Conservation (phyloP, 345 rosid species). For the Acer yangbiense region DNA sequence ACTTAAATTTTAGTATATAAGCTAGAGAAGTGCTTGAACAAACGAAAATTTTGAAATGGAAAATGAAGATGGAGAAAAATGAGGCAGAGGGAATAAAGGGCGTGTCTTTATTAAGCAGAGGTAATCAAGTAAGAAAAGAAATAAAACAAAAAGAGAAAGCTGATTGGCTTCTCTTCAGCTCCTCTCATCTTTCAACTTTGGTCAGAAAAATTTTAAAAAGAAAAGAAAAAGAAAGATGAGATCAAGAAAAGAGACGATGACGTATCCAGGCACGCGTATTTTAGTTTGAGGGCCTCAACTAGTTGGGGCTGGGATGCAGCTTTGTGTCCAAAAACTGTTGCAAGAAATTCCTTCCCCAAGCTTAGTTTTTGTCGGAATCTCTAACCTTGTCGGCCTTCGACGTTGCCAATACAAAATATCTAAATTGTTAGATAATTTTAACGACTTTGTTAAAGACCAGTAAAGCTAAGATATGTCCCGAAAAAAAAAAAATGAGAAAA, state of each 20-base stretch:
- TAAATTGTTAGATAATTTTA: too few species aligned
- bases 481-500: neutral
- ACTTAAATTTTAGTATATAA: too few species aligned
- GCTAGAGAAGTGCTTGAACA: too few species aligned
- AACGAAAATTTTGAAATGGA: neutral
- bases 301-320: conserved; percentile 18
- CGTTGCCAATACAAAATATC: conserved; percentile 31
- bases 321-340: conserved; percentile 37
- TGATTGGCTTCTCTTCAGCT: conserved; percentile 11
- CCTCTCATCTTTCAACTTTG: conserved; percentile 6
- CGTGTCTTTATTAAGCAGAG: conserved; percentile 44
- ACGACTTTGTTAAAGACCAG: too few species aligned
- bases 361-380: conserved; percentile 33
- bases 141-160: conserved; percentile 33
- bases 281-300: too few species aligned
- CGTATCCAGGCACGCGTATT: conserved; percentile 58
- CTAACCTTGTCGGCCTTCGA: conserved; percentile 40
- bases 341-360: conserved; percentile 21
- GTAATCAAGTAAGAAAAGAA: conserved; percentile 30
- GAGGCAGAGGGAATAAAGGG: conserved; percentile 58
- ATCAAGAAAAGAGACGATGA: conserved; percentile 39
- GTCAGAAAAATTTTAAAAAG: conserved; percentile 1
- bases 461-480: neutral
- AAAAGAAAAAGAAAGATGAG: conserved; percentile 4
- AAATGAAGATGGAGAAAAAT: conserved; percentile 33